These are phyloP conservation scores for Diaporthe destruens DNA, from an alignment of 2,329 filamentous ascomycete genomes.

Conservation along the genomic window DNA sequence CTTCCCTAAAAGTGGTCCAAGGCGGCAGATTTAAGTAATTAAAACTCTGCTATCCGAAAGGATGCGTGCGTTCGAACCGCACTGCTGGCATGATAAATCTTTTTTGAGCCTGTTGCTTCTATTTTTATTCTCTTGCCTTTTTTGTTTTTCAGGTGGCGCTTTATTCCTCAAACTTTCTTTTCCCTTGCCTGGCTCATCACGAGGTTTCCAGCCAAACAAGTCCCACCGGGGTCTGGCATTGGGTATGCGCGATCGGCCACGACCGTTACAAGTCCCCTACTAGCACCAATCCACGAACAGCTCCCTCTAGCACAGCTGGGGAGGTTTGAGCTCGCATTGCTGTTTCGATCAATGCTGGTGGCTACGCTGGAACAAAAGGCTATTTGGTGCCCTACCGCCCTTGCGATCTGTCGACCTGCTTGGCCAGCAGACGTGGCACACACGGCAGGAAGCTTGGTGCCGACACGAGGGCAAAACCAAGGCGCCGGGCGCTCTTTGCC, in stretches of 20 bases:
- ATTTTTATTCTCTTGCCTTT: neutral
- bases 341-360: neutral
- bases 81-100: constrained; percentile 35
- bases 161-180: neutral
- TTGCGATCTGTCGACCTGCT: neutral
- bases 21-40: constrained; percentile 41
- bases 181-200: neutral
- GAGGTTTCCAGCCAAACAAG: neutral
- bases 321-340: constrained; percentile 13
- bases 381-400: neutral
- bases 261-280: neutral
- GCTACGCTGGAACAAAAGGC: neutral
- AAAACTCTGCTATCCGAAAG: constrained; percentile 41
- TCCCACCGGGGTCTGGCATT: neutral
- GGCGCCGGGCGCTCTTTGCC: constrained; percentile 8
- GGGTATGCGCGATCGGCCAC: neutral
- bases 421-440: neutral
- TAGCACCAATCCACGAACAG: constrained; percentile 4
- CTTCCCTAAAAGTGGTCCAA: constrained; percentile 33
- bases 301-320: neutral
- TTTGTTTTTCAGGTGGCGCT: neutral
- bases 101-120: neutral
- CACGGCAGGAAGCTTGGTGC: constrained; percentile 12
- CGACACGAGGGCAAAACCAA: neutral
- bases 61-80: constrained; percentile 43